Conservation (phyloP, 2,329 filamentous ascomycete genomes). For the Amesomyces nigricolor region DNA sequence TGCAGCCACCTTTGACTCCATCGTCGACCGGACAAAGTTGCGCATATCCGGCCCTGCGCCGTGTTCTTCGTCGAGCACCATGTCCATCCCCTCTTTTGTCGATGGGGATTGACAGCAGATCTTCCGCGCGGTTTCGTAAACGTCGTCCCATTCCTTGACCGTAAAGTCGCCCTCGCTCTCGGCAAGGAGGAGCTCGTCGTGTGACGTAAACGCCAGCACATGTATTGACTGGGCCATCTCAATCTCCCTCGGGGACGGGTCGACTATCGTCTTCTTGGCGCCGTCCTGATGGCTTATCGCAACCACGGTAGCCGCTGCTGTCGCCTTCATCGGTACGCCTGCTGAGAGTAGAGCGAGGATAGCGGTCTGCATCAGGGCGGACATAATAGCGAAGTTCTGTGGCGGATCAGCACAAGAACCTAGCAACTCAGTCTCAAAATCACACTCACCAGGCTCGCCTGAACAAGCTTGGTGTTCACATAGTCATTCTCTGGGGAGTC, state of each 20-base stretch:
- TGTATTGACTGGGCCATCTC: slow-evolving; percentile 66
- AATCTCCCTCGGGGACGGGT: slow-evolving; percentile 59
- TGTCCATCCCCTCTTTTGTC: slow-evolving; percentile 37
- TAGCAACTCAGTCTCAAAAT: slow-evolving; percentile 9
- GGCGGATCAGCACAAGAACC: slow-evolving; percentile 11
- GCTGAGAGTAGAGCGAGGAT: slow-evolving; percentile 75
- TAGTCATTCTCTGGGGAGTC: slow-evolving; percentile 63
- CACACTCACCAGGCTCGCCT: slow-evolving; percentile 53
- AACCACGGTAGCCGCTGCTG: slow-evolving; percentile 60
- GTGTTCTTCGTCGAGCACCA: slow-evolving; percentile 41
- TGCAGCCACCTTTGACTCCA: slow-evolving; percentile 49
- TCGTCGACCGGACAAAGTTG: slow-evolving; percentile 55
- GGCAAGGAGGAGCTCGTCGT: slow-evolving; percentile 65
- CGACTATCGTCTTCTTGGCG: slow-evolving; percentile 42
- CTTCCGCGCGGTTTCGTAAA: slow-evolving; percentile 57
- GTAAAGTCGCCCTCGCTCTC: slow-evolving; percentile 80
- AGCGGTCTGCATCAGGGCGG: slow-evolving; percentile 74
- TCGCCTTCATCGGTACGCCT: slow-evolving; percentile 71
- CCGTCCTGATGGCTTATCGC: slow-evolving; percentile 46
- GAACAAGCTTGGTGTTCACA: slow-evolving; percentile 53
- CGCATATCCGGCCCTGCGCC: slow-evolving; percentile 47
- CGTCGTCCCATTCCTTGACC: slow-evolving; percentile 67
- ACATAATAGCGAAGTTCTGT: slow-evolving; percentile 73
- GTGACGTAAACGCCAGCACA: slow-evolving; percentile 74
- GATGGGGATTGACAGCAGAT: slow-evolving; percentile 53